These are phyloP conservation scores for Penicillium sp. DNA, from an alignment of 2,329 filamentous ascomycete species.

Conservation along the genomic window DNA sequence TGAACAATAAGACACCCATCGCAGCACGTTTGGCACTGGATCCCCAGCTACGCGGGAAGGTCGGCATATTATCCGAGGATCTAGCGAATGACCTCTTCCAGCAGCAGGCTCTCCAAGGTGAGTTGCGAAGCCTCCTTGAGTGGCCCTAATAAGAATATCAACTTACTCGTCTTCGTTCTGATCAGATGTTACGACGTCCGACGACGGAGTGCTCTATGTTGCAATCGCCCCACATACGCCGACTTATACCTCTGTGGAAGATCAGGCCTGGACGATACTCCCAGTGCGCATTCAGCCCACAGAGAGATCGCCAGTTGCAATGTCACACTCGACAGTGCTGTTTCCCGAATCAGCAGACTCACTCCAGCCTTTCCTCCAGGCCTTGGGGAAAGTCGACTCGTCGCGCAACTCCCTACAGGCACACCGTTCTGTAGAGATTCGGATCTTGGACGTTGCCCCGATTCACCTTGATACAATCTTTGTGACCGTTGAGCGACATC, in stretches of 20 bases:
- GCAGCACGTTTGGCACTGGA: constrained; percentile 75
- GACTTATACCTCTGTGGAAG: constrained; percentile 42
- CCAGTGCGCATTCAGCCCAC: constrained; percentile 54
- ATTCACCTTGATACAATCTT: constrained; percentile 75
- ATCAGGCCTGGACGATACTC: constrained; percentile 73
- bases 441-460: constrained; percentile 70
- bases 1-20: constrained; percentile 59
- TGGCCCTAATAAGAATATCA: constrained; percentile 1
- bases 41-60: constrained; percentile 72
- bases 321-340: constrained; percentile 70
- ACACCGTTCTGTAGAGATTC: constrained; percentile 71
- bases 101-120: constrained; percentile 48
- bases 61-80: constrained; percentile 78
- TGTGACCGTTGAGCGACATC: constrained; percentile 72
- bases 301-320: constrained; percentile 45
- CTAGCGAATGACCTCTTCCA: constrained; percentile 71
- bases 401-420: constrained; percentile 65
- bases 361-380: constrained; percentile 69
- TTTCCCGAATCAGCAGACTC: constrained; percentile 62
- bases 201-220: constrained; percentile 35
- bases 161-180: background rate
- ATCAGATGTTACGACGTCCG: constrained; percentile 17
- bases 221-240: constrained; percentile 42
- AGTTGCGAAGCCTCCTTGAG: constrained; percentile 8
- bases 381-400: constrained; percentile 63